Evolutionary conservation across 129 eudicot species (phyloP), one percentile per base, ranked within the genome.

Genomic region (Mikania micrantha): DNA sequence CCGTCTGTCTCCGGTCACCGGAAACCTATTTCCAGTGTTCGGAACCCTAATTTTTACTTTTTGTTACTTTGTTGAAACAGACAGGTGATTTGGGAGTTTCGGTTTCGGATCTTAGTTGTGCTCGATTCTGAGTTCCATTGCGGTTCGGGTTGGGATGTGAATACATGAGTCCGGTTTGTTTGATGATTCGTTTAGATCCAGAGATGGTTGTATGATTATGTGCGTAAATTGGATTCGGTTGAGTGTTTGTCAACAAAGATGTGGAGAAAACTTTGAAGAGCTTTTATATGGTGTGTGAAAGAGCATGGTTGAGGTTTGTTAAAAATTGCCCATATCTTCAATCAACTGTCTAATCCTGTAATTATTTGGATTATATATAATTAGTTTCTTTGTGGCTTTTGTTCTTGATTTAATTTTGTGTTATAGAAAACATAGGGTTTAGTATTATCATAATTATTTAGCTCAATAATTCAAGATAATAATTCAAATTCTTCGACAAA

Each of bases 251-350:
- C 24, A 48, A 36, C 21, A 39, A 45, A 68, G 75, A 17, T 50
- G 3, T 19, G 31, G 59, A 8, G 44, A 47, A 36, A 44, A 36
- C 36, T 17, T 44, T 58, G n/a, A 24, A 56, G 10, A 34, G 9
- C 24, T 74, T 67, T 57, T 7, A 25, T 54, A 74, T 81, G 87
- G 84, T 57, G 76, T 77, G 80, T 81, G 80, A 83, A 73, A 81
- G 67, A 81, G 67, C 70, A 75, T 79, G 78, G 79, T 36, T 81
- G 65, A 79, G 95, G 95, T 87, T 76, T 73, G 83, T 16, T 12
- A 15, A 21, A 9, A 59, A 42, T 47, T 54, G 1, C 6, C 12
- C 34, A 24, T 44, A 24, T 38, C n/a, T 40, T 53, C 2, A 53
- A 50, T 69, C 35, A 22, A 22, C 13, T 2, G 44, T 28, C 58